Evolutionary conservation across 495 filamentous ascomycete species (phyloP).

Genomic region (Daldinia concentrica): DNA sequence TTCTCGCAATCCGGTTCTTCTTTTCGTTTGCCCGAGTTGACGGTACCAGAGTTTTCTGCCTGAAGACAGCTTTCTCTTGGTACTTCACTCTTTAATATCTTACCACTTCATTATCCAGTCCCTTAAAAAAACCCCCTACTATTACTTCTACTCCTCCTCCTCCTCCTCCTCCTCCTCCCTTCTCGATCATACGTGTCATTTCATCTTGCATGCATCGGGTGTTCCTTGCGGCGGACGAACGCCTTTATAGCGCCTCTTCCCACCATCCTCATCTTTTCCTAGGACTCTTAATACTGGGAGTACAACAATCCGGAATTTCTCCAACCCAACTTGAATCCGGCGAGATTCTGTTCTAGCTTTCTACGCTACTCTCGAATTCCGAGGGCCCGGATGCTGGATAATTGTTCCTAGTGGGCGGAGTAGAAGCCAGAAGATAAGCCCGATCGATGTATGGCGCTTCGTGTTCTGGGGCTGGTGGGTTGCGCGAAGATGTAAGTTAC

Average conservation of each 20-base stretch:
- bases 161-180: conserved; percentile 1
- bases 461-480: conserved; percentile 41
- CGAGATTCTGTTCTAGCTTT: conserved; percentile 1
- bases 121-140: too few relatives aligned
- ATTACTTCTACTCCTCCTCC: too few relatives aligned
- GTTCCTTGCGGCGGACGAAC: conserved; percentile 31
- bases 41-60: conserved; percentile 5
- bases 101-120: conserved; percentile 4
- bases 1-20: conserved; percentile 15
- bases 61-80: not conserved
- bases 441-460: conserved; percentile 42
- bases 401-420: conserved; percentile 23
- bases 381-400: conserved; percentile 25
- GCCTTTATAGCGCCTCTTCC: conserved; percentile 21
- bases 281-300: not conserved
- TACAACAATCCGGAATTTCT: conserved; percentile 8
- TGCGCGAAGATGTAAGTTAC: conserved; percentile 30
- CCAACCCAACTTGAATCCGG: conserved; percentile 15
- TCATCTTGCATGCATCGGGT: conserved; percentile 41
- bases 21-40: conserved; percentile 23
- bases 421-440: conserved; percentile 2
- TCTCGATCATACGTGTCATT: conserved; percentile 30
- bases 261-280: not conserved
- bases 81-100: conserved; percentile 21
- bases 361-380: conserved; percentile 5